Evolutionary conservation across 73 alveolate genomes (phyloP).

Genomic region (Paramecium caudatum): DNA sequence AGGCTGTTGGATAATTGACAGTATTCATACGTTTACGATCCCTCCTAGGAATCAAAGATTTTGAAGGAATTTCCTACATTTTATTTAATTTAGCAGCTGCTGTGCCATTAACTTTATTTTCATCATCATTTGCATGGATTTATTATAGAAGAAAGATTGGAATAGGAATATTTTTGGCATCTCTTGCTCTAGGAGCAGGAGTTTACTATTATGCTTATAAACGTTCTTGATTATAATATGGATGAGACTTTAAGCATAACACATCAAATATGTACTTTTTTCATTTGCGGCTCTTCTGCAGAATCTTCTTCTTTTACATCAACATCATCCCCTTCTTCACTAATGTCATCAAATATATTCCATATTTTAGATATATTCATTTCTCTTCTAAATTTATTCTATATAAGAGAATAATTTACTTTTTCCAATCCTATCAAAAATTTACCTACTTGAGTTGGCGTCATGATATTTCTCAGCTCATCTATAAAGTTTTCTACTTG

Average conservation of each 20-base stretch:
- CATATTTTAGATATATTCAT: constrained; percentile 66
- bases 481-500: constrained; percentile 70
- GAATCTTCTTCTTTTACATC: constrained; percentile 66
- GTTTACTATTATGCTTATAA: neutral
- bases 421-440: constrained; percentile 71
- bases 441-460: constrained; percentile 70
- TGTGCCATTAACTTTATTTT: neutral
- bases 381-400: constrained; percentile 75
- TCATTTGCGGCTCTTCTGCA: neutral
- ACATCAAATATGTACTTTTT: constrained; percentile 63
- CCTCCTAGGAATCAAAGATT: too few species aligned
- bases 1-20: constrained; percentile 16
- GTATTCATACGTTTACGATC: too few species aligned
- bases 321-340: constrained; percentile 26
- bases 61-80: too few species aligned
- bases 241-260: constrained; percentile 43
- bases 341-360: constrained; percentile 47
- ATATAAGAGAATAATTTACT: neutral
- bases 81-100: too few species aligned
- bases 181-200: neutral
- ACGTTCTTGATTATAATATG: neutral
- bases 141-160: constrained; percentile 9
- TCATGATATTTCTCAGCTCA: constrained; percentile 69
- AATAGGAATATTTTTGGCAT: neutral
- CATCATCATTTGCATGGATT: neutral